Conservation (phyloP, 1,284 basidiomycete species). For the Ganoderma boninense region DNA sequence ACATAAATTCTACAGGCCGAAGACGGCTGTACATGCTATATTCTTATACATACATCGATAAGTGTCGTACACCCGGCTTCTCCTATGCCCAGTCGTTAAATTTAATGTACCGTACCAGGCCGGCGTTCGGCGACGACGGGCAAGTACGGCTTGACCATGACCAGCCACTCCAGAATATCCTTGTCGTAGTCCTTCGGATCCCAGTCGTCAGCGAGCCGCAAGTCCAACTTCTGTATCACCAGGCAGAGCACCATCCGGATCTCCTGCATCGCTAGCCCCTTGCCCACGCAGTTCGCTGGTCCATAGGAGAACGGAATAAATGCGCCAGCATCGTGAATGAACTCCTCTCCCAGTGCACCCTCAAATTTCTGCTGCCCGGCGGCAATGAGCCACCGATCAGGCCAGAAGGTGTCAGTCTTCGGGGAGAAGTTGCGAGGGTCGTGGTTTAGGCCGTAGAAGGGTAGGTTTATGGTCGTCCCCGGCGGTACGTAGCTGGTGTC, state of each 20-base stretch:
- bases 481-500: slow-evolving; percentile 36
- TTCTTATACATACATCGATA: not conserved
- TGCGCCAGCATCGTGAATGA: slow-evolving; percentile 33
- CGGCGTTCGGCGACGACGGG: slow-evolving; percentile 13
- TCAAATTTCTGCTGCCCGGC: not conserved
- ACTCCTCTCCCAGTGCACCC: slow-evolving; percentile 2
- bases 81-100: not conserved
- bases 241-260: slow-evolving; percentile 32
- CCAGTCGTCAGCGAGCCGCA: slow-evolving; percentile 33
- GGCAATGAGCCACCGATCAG: slow-evolving; percentile 40
- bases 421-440: slow-evolving; percentile 43
- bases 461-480: slow-evolving; percentile 35
- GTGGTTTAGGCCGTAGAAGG: slow-evolving; percentile 40
- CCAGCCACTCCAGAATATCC: slow-evolving; percentile 13
- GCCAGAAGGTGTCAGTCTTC: slow-evolving; percentile 37
- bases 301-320: slow-evolving; percentile 43
- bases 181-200: slow-evolving; percentile 16
- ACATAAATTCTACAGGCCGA: not conserved
- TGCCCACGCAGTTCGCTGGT: slow-evolving; percentile 42
- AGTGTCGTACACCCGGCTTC: not conserved
- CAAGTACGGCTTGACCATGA: slow-evolving; percentile 12
- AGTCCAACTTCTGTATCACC: slow-evolving; percentile 37
- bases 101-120: not conserved
- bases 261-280: slow-evolving; percentile 37
- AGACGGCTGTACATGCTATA: not conserved